These are phyloP conservation scores for Cucurbita maxima DNA, from an alignment of 306 rosid genomes.

Conservation along the genomic window DNA sequence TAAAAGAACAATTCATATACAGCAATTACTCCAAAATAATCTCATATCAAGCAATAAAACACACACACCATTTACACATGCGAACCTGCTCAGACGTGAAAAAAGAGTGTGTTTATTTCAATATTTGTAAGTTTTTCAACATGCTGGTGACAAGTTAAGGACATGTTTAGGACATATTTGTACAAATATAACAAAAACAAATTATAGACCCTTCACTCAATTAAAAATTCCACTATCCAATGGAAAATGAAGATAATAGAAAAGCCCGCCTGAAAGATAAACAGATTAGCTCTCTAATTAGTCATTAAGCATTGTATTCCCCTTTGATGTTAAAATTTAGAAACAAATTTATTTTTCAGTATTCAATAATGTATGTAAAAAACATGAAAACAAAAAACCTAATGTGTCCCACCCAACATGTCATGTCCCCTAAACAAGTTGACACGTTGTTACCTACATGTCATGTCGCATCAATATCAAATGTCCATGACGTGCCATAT, in stretches of 20 bases:
- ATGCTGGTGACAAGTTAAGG: background rate
- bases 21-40: background rate
- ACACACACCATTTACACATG: background rate
- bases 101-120: background rate
- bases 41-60: background rate
- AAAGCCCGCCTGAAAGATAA: background rate
- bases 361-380: background rate
- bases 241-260: background rate
- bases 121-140: background rate
- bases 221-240: background rate
- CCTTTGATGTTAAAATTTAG: background rate
- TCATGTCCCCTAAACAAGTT: background rate
- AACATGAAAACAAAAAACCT: background rate
- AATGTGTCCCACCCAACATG: background rate
- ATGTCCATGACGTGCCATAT: background rate
- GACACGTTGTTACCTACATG: background rate
- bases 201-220: background rate
- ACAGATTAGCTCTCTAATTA: background rate
- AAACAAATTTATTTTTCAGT: background rate
- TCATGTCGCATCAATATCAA: background rate
- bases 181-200: background rate
- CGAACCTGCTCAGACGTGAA: background rate
- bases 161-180: background rate
- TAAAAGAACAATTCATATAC: background rate
- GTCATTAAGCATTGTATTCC: background rate